Conservation (phyloP, 768 basidiomycete species). For the Phanerochaete sordida region DNA sequence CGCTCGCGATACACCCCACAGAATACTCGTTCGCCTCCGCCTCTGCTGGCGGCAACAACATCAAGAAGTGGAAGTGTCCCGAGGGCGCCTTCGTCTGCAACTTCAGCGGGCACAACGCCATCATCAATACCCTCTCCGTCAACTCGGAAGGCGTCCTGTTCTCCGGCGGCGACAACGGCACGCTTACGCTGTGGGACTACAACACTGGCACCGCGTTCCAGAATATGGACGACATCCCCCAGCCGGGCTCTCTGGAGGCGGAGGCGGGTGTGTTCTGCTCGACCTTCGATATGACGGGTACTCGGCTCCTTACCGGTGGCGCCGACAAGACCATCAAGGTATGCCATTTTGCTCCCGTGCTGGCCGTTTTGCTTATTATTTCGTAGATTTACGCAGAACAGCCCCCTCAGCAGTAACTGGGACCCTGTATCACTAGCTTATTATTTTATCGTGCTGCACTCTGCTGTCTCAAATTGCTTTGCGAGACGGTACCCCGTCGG, state of each 20-base stretch:
- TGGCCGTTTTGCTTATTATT: background rate
- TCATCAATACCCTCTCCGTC: conserved; percentile 93
- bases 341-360: conserved; percentile 17
- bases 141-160: conserved; percentile 97
- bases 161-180: conserved; percentile 93
- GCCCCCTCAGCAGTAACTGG: background rate
- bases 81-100: conserved; percentile 96
- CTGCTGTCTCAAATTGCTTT: background rate
- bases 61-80: conserved; percentile 99
- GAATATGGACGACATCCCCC: conserved; percentile 88
- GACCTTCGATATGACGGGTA: conserved; percentile 94
- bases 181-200: conserved; percentile 92
- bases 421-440: background rate
- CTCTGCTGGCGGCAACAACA: conserved; percentile 98
- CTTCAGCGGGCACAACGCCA: conserved; percentile 93
- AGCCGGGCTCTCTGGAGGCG: conserved; percentile 96
- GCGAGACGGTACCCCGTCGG: too few relatives aligned
- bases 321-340: conserved; percentile 99
- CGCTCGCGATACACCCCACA: conserved; percentile 91
- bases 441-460: background rate
- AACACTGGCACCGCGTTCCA: conserved; percentile 94
- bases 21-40: conserved; percentile 96
- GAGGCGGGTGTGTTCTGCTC: conserved; percentile 97
- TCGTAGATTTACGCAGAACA: conserved; percentile 5
- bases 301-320: conserved; percentile 90